Conservation (phyloP, 441 rosid species). For the Kokia cookei region DNA sequence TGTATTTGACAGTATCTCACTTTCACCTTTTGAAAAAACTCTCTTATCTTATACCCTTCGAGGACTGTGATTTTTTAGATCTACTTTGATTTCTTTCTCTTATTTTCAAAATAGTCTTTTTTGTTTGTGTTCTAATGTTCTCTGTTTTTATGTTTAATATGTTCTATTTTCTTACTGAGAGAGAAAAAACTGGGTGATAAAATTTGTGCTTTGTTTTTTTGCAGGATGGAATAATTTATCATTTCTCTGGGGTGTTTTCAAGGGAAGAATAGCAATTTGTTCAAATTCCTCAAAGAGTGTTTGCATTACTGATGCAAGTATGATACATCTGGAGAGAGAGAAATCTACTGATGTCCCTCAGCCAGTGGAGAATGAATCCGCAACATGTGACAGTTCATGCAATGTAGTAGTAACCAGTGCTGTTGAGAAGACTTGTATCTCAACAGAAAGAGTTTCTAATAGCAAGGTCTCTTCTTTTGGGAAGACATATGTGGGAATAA, state of each 20-base stretch:
- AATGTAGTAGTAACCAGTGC: conserved; percentile 17
- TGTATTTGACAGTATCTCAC: not conserved
- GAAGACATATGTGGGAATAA: conserved; percentile 12
- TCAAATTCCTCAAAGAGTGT: conserved; percentile 32
- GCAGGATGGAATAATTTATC: conserved; percentile 94
- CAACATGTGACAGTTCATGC: conserved; percentile 26
- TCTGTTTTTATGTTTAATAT: not conserved
- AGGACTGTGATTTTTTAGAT: not conserved
- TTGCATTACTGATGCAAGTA: conserved; percentile 28
- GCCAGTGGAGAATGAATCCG: conserved; percentile 26
- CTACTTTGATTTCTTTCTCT: not conserved
- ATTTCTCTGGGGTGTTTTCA: conserved; percentile 96
- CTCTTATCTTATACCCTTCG: not conserved
- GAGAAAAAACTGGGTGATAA: not conserved
- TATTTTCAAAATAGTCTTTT: not conserved
- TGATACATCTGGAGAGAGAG: conserved; percentile 23
- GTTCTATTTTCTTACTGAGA: not conserved
- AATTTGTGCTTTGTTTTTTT: conserved; percentile 18
- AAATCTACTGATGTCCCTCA: conserved; percentile 20
- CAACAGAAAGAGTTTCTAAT: conserved; percentile 20
- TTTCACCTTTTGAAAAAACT: not conserved
- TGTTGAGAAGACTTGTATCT: conserved; percentile 15
- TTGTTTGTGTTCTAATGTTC: not conserved
- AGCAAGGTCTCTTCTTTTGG: conserved; percentile 24
- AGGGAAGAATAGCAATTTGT: conserved; percentile 46